Base-by-base conservation (phyloP, 805 yeast genomes). In the Priceomyces fermenticarens region DNA sequence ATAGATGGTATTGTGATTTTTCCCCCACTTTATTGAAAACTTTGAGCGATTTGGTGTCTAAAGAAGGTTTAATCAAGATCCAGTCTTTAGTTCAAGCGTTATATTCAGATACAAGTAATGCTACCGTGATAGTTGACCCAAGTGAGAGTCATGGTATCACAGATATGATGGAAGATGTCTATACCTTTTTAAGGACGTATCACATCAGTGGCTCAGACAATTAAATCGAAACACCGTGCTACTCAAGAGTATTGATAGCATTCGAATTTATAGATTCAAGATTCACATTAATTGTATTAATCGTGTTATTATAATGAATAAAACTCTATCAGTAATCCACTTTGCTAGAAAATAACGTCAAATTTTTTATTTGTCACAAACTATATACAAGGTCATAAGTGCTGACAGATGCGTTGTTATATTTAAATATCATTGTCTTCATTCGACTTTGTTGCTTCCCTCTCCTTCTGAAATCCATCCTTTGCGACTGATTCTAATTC, bases 1-100 rank as follows among this genome's bases (percentile, higher is more conserved):
- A 90, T 62, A 79, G 99, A 57, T 93, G 99, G 99, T 95, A 91
- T 65, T 78, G 83, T 48, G 97, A 91, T 49, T 91, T 89, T 57
- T 82, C 95, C 7, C 86, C 95, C 14, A 69, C 70, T 36, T 67
- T 88, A 36, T 57, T 81, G n/a, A 58, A 65, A n/a, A 66, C 80
- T 0, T 63, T 89, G 44, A 66, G 77, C 14, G 76, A 73, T 40
- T 68, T 88, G 41, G 81, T 88, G 16, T 79, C 78, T 31, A 83
- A 83, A 53, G 88, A 86, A 52, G 97, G 97, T 0, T 62, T 84
- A 33, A 78, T 85, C 25, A 89, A 87, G 62, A 78, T 88, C 31
- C 81, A 80, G 47, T 83, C 82, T 47, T 82, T 83, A 53, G 77
- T 86, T 10, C 77, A 77, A 39, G 90, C 87, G 2, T 72, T 78